phyloP scores from a whole-genome alignment of 2,329 filamentous ascomycete species.

The Orbilia oligospora region DNA sequence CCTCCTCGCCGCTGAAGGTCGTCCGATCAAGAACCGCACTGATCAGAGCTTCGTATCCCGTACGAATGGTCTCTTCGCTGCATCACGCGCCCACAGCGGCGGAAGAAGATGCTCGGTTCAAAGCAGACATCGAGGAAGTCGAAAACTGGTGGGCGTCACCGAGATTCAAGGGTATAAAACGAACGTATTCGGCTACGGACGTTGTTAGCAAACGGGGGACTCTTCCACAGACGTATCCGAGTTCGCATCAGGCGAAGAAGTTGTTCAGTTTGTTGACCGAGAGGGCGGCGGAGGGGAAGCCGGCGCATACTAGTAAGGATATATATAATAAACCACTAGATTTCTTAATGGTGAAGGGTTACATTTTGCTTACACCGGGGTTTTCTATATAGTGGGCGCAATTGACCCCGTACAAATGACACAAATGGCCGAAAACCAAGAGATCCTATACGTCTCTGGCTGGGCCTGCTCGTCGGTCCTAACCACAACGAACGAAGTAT shows the following conservation, averaged over 20 bases:
- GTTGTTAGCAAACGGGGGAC: conserved; percentile 94
- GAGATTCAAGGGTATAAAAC: conserved; percentile 88
- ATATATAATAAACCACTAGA: no score
- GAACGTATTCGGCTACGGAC: conserved; percentile 90
- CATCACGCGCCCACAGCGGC: conserved; percentile 61
- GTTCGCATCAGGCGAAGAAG: conserved; percentile 94
- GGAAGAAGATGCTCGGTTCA: conserved; percentile 84
- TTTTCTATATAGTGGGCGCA: conserved; percentile 79
- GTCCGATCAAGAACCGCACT: conserved; percentile 23
- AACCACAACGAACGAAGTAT: conserved; percentile 96
- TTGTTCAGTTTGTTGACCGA: conserved; percentile 90
- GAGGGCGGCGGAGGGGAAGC: conserved; percentile 81
- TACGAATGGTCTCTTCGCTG: conserved; percentile 60
- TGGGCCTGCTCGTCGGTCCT: conserved; percentile 97
- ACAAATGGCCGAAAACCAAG: conserved; percentile 94
- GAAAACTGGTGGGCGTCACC: conserved; percentile 91
- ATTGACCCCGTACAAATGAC: conserved; percentile 99
- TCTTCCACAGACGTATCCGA: conserved; percentile 88
- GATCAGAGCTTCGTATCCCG: conserved; percentile 13
- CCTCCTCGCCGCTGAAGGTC: conserved; percentile 48
- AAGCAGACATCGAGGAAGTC: conserved; percentile 86
- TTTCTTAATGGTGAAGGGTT: no score
- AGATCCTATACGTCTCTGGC: conserved; percentile 94
- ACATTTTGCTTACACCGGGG: no score
- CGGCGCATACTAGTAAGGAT: conserved; percentile 88